phyloP scores from a whole-genome alignment of 495 filamentous ascomycete genomes.

The Trichocladium antarcticum region DNA sequence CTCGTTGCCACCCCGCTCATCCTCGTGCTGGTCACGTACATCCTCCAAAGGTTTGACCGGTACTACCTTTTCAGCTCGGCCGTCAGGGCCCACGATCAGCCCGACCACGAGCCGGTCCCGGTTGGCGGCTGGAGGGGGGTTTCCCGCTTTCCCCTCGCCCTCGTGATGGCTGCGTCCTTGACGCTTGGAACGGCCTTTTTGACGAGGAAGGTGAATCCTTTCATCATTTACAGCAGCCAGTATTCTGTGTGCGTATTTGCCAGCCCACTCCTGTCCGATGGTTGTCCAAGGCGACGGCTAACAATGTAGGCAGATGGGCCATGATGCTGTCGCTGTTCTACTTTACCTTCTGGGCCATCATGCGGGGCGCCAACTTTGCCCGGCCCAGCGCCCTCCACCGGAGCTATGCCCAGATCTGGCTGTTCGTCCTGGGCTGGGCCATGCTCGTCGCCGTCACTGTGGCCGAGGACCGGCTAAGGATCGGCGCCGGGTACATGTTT shows the following conservation, averaged over 20 bases:
- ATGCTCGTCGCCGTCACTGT: slow-evolving; percentile 63
- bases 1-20: slow-evolving; percentile 65
- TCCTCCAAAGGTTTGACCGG: slow-evolving; percentile 59
- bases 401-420: slow-evolving; percentile 71
- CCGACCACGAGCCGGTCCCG: slow-evolving; percentile 48
- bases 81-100: slow-evolving; percentile 46
- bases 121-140: slow-evolving; percentile 70
- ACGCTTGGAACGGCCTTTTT: slow-evolving; percentile 66
- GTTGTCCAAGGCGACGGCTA: too few relatives aligned
- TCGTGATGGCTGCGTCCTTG: slow-evolving; percentile 56
- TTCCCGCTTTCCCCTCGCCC: slow-evolving; percentile 70
- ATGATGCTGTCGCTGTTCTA: slow-evolving; percentile 81
- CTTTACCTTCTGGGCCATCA: slow-evolving; percentile 70
- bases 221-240: slow-evolving; percentile 73
- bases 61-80: slow-evolving; percentile 65
- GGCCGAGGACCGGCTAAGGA: slow-evolving; percentile 53
- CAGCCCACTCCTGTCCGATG: too few relatives aligned
- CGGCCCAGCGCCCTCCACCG: slow-evolving; percentile 81
- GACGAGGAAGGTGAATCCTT: slow-evolving; percentile 70
- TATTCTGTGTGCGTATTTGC: slow-evolving; percentile 54
- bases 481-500: slow-evolving; percentile 73
- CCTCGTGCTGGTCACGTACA: slow-evolving; percentile 54
- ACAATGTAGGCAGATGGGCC: slow-evolving; percentile 53
- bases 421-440: slow-evolving; percentile 63
- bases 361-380: slow-evolving; percentile 66